A percentile compares a stretch with the other conserved stretches of the same genome.
Evolutionary conservation across 441 rosid species (phyloP).

Genomic region (Brassica hybrid): DNA sequence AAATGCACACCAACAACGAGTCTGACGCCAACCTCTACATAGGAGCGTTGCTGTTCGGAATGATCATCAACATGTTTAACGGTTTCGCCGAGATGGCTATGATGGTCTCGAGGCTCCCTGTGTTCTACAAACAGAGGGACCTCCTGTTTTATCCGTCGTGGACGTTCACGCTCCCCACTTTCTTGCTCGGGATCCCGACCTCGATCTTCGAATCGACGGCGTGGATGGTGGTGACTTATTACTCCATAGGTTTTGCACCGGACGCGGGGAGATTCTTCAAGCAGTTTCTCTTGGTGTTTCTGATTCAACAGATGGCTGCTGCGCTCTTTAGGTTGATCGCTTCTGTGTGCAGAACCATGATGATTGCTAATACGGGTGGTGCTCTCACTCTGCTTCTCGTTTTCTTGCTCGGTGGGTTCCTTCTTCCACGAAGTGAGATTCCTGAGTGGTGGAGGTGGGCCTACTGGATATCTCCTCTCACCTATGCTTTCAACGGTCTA

Average conservation of each 20-base stretch:
- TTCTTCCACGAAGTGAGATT: conserved; percentile 15
- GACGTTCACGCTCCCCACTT: conserved; percentile 16
- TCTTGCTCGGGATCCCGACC: conserved; percentile 15
- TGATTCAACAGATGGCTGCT: conserved; percentile 26
- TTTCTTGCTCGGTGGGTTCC: conserved; percentile 26
- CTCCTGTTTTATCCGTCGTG: conserved; percentile 23
- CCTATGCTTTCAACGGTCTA: conserved; percentile 22
- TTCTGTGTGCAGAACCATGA: conserved; percentile 29
- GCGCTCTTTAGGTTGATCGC: conserved; percentile 22
- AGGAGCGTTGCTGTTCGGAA: conserved; percentile 18
- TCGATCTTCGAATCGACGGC: conserved; percentile 17
- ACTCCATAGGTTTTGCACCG: conserved; percentile 19
- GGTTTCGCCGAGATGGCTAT: conserved; percentile 24
- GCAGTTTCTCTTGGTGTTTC: conserved; percentile 26
- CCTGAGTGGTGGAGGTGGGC: conserved; percentile 30
- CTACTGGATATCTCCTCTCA: conserved; percentile 22
- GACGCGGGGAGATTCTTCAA: conserved; percentile 24
- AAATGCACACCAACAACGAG: conserved; percentile 7
- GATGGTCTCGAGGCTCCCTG: conserved; percentile 26
- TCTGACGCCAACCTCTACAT: conserved; percentile 13
- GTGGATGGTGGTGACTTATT: conserved; percentile 24
- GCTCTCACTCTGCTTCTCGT: conserved; percentile 27
- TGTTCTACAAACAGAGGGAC: conserved; percentile 24
- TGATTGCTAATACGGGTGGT: conserved; percentile 24
- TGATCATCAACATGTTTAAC: conserved; percentile 25